Base-by-base conservation (phyloP, 306 rosid species). In the Vigna angularis region DNA sequence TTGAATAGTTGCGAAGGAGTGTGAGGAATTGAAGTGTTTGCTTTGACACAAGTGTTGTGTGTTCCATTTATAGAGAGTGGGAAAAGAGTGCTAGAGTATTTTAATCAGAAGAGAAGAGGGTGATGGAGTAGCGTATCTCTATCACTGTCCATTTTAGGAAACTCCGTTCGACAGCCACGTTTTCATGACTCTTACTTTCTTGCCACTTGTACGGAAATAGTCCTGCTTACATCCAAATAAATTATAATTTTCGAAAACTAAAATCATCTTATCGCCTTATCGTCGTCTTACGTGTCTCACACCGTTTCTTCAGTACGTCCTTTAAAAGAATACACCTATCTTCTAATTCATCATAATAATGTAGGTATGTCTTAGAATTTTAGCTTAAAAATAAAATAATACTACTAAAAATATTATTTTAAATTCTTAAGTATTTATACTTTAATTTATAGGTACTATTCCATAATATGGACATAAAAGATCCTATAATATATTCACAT, bases 81-180 rank as follows among this genome's bases (percentile, higher is more conserved):
- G 6, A 5, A 20, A 40, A 66, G 22, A 32, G 6, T 4, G 5
- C 5, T 15, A 16, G 4, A 1, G 1, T 34, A 0, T 24, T 38
- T 38, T 50, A 15, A 2, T 22, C 0, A 15, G 24, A 22, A 22
- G 42, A 22, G 5, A 9, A 66, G 1, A 16, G 1, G 20, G 14
- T 68, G 73, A 45, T 5, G 13, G 61, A 28, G n/a, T 18, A 1
- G 62, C 57, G 49, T 36, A 49, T 73, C 48, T 11, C 3, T 36
- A 73, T 44, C 82, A 2, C 17, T 42, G 78, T 75, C 69, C 20
- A 56, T 15, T 66, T 56, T 22, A 0, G 79, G 83, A 26, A 81
- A 58, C 42, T 48, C 9, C 15, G 16, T 6, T 18, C 52, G 79
- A 40, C 56, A 14, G 85, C 83, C 89, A 88, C 89, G 89, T 85